Conservation (phyloP, 352 stramenopile species). For the Phytophthora brassicae region DNA sequence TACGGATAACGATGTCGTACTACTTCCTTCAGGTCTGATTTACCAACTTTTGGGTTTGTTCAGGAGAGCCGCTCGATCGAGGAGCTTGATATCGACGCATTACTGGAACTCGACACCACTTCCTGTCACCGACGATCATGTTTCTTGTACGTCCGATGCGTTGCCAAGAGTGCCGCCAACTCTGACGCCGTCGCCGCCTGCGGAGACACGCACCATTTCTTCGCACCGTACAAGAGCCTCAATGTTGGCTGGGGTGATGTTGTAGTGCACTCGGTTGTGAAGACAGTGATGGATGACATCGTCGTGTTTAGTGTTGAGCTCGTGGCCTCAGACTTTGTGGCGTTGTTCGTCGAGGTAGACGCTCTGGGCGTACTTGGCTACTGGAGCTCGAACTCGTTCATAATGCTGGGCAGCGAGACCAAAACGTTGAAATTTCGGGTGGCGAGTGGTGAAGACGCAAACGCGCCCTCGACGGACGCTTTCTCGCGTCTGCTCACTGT, state of each 20-base stretch:
- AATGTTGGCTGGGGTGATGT: constrained; percentile 41
- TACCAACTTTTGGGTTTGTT: background rate
- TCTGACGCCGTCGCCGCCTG: constrained; percentile 19
- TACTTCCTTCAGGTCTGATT: too few relatives aligned
- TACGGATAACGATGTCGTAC: constrained; percentile 30
- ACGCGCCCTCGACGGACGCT: constrained; percentile 24
- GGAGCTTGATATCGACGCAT: constrained; percentile 27
- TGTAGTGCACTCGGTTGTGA: constrained; percentile 17
- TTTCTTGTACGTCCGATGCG: constrained; percentile 54
- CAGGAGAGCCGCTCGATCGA: constrained; percentile 46
- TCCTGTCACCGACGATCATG: constrained; percentile 50
- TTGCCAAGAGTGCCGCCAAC: constrained; percentile 8
- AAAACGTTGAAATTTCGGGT: constrained; percentile 54
- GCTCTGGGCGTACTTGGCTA: constrained; percentile 44
- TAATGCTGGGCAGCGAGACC: constrained; percentile 64
- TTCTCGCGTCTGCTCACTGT: constrained; percentile 48
- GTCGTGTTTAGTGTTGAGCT: constrained; percentile 50
- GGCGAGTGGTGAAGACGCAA: constrained; percentile 7
- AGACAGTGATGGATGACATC: constrained; percentile 5
- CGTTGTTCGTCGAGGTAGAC: constrained; percentile 81
- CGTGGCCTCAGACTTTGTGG: constrained; percentile 49
- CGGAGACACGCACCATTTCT: constrained; percentile 65
- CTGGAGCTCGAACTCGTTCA: constrained; percentile 75
- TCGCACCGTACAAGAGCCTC: constrained; percentile 69
- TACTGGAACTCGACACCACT: constrained; percentile 38